These are phyloP conservation scores for Fragilaria crotonensis DNA, from an alignment of 108 stramenopile genomes.

Conservation along the genomic window DNA sequence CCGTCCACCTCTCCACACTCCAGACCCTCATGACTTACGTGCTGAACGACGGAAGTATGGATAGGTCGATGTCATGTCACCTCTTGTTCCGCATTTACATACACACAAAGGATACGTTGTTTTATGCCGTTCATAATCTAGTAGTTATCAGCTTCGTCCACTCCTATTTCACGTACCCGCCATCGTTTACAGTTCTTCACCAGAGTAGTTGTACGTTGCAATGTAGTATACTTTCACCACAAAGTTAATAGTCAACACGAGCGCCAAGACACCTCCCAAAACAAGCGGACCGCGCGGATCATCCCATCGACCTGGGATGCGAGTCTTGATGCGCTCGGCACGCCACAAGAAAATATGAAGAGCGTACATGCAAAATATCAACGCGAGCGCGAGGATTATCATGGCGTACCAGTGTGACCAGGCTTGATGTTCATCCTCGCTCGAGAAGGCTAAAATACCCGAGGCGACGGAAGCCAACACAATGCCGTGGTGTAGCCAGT, in stretches of 20 bases:
- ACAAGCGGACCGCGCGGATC: constrained; percentile 82
- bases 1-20: too few relatives aligned
- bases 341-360: constrained; percentile 79
- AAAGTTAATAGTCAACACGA: constrained; percentile 68
- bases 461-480: constrained; percentile 72
- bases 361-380: constrained; percentile 80
- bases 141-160: too few relatives aligned
- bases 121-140: too few relatives aligned
- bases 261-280: constrained; percentile 53
- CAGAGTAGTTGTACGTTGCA: constrained; percentile 9
- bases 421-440: constrained; percentile 30
- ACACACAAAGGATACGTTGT: too few relatives aligned
- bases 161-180: not conserved
- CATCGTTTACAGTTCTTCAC: not conserved
- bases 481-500: constrained; percentile 90
- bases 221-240: constrained; percentile 47
- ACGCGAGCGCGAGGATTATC: constrained; percentile 63
- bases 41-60: too few relatives aligned
- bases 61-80: too few relatives aligned
- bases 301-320: constrained; percentile 87
- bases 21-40: too few relatives aligned
- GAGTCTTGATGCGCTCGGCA: constrained; percentile 72
- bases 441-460: constrained; percentile 78
- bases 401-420: constrained; percentile 80
- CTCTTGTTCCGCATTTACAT: too few relatives aligned